A percentile compares a stretch with the other conserved stretches of the same genome.
phyloP scores from a whole-genome alignment of 2,329 filamentous ascomycete species.

The Calonectria pteridis region DNA sequence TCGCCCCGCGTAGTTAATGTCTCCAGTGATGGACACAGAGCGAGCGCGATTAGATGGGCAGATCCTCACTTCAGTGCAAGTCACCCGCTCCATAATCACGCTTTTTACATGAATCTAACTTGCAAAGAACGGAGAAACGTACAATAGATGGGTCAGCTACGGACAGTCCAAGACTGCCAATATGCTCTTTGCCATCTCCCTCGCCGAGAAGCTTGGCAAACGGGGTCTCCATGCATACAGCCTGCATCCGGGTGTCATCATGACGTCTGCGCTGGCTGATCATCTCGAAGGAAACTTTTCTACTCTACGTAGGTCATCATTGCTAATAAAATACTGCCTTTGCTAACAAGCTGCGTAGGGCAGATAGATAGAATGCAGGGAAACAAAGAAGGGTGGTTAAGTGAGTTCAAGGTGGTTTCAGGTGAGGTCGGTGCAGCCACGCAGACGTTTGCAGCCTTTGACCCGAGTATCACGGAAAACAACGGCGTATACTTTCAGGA shows the following conservation, averaged over 20 bases:
- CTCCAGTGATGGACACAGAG: constrained; percentile 48
- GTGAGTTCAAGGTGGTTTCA: constrained; percentile 33
- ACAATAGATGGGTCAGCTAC: constrained; percentile 51
- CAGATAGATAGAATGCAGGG: constrained; percentile 38
- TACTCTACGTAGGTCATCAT: constrained; percentile 29
- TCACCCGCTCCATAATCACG: constrained; percentile 5
- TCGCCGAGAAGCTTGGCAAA: constrained; percentile 49
- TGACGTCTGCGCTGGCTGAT: constrained; percentile 33
- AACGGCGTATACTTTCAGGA: constrained; percentile 51
- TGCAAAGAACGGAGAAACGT: constrained; percentile 47
- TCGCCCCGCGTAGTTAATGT: constrained; percentile 57
- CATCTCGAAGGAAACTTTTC: constrained; percentile 39
- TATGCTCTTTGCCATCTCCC: constrained; percentile 48
- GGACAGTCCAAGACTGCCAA: constrained; percentile 55
- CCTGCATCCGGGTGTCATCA: constrained; percentile 50
- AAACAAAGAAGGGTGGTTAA: constrained; percentile 39
- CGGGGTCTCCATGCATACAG: constrained; percentile 49
- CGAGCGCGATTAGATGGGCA: constrained; percentile 48
- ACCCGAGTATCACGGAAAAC: constrained; percentile 48
- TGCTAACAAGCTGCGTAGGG: constrained; percentile 13
- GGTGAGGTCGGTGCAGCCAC: constrained; percentile 49
- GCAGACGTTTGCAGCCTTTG: constrained; percentile 53
- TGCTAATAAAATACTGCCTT: fast-evolving
- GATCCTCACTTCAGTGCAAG: constrained; percentile 50
- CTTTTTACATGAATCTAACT: constrained; percentile 15